Conservation (phyloP, 2,329 filamentous ascomycete species). For the Balansia obtecta region DNA sequence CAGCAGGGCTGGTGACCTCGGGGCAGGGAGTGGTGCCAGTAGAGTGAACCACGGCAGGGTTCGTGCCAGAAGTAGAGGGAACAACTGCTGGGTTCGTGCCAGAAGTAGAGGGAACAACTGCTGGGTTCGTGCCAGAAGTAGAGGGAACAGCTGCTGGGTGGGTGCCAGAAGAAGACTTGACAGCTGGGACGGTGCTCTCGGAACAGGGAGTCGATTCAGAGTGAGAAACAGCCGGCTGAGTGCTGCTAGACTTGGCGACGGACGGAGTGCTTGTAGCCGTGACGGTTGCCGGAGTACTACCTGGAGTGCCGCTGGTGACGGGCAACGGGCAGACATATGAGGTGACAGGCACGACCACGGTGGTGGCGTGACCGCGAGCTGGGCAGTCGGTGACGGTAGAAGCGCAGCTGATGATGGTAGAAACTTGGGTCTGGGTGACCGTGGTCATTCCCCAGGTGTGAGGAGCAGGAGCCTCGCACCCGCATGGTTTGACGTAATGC, state of each 20-base stretch:
- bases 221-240: neutral
- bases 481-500: constrained; percentile 24
- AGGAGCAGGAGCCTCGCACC: constrained; percentile 11
- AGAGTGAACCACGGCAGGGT: too few relatives aligned
- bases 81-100: too few relatives aligned
- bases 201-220: neutral
- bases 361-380: constrained; percentile 19
- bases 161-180: too few relatives aligned
- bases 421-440: constrained; percentile 24
- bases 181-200: neutral
- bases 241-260: neutral
- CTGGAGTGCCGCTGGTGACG: constrained; percentile 14
- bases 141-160: too few relatives aligned
- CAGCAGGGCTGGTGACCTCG: neutral
- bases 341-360: constrained; percentile 25
- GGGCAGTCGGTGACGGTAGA: constrained; percentile 25
- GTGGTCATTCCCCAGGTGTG: constrained; percentile 30
- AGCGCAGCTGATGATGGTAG: constrained; percentile 27
- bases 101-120: too few relatives aligned
- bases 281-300: constrained; percentile 5
- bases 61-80: too few relatives aligned
- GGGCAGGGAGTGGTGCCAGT: constrained; percentile 3
- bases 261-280: neutral
- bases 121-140: too few relatives aligned
- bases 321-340: constrained; percentile 33